These are phyloP conservation scores for Streptanthus diversifolius DNA, from an alignment of 345 rosid species.

Conservation along the genomic window DNA sequence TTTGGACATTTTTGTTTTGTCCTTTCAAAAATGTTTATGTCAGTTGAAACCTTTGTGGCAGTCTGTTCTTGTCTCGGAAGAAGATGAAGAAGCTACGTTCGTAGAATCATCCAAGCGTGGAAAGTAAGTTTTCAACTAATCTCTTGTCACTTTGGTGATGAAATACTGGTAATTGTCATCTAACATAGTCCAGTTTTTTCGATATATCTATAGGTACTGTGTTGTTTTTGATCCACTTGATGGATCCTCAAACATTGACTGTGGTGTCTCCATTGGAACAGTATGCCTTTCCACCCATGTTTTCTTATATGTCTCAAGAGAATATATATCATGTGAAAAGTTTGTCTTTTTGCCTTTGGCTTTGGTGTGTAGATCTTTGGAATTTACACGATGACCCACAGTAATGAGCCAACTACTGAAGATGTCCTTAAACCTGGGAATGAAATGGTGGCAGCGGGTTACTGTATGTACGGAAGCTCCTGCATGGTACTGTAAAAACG, in stretches of 20 bases:
- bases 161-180: neutral
- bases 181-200: neutral
- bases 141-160: neutral
- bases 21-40: neutral
- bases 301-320: neutral
- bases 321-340: neutral
- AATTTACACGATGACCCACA: conserved; percentile 67
- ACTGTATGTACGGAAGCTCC: conserved; percentile 99
- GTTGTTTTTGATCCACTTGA: conserved; percentile 98
- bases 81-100: conserved; percentile 90
- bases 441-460: conserved; percentile 94
- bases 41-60: conserved; percentile 25
- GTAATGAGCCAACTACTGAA: conserved; percentile 62
- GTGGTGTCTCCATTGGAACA: conserved; percentile 97
- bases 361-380: conserved; percentile 76
- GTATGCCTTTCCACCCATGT: conserved; percentile 39
- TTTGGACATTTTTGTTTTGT: neutral
- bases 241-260: conserved; percentile 97
- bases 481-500: conserved; percentile 67
- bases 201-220: conserved; percentile 53
- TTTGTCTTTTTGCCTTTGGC: conserved; percentile 27
- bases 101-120: conserved; percentile 78
- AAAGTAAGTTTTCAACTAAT: conserved; percentile 43
- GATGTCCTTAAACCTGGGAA: conserved; percentile 92
- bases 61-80: conserved; percentile 97